phyloP scores from a whole-genome alignment of 345 rosid species.

The Linum lewisii region DNA sequence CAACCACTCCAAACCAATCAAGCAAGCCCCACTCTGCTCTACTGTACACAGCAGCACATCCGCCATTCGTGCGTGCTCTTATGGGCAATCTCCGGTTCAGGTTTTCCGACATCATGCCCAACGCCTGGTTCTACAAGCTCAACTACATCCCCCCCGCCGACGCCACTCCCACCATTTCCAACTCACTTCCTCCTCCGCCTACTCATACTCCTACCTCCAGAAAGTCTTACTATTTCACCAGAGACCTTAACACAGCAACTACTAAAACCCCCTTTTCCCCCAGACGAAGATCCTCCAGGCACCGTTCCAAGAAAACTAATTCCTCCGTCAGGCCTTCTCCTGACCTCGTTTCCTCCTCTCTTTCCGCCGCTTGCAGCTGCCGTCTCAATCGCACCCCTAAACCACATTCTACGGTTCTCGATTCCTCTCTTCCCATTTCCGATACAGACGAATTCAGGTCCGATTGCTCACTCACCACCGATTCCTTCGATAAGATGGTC shows the following conservation, averaged over 20 bases:
- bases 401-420: too few species aligned
- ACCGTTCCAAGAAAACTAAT: conserved; percentile 14
- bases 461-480: conserved; percentile 43
- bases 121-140: conserved; percentile 4
- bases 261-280: conserved; percentile 10
- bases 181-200: conserved; percentile 18
- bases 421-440: conserved; percentile 21
- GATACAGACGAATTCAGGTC: conserved; percentile 50
- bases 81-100: conserved; percentile 1
- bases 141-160: background rate
- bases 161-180: conserved; percentile 14
- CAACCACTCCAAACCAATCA: too few species aligned
- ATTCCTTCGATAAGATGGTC: conserved; percentile 29
- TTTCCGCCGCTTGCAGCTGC: conserved; percentile 16
- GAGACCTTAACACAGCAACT: conserved; percentile 20
- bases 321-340: conserved; percentile 23
- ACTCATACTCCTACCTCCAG: conserved; percentile 28
- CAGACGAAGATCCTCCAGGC: conserved; percentile 27
- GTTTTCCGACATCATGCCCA: background rate
- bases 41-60: too few species aligned
- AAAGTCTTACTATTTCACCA: conserved; percentile 53
- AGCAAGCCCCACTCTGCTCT: too few species aligned
- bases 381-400: conserved; percentile 19
- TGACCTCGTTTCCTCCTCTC: conserved; percentile 46
- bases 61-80: too few species aligned